Base-by-base conservation (phyloP, 2,329 filamentous ascomycete species). In the Pseudocercospora fijiensis region DNA sequence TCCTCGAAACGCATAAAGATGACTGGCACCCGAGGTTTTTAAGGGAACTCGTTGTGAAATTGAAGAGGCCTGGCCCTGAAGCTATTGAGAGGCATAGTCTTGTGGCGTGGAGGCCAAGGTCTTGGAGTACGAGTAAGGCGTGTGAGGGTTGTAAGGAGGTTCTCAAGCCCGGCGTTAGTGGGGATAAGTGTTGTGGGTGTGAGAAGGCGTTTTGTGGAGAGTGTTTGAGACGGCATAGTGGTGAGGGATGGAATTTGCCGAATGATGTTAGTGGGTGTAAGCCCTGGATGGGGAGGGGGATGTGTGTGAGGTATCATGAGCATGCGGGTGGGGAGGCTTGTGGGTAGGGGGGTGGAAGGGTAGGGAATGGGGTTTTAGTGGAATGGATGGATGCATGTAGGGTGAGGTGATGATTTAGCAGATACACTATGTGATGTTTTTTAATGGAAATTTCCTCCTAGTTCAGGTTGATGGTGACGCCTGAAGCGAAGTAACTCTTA, bases 1-100 rank as follows among this genome's bases (percentile, higher is more conserved):
- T 83, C 16, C 73, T 83, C 16, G 77, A 78, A 47, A 76, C 72
- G 20, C 81, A 83, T 67, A 74, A 73, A 60, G 80, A 83, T 64
- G 73, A 76, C 24, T 83, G 81, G 81, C 81, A 83, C 61, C 80
- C 80, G 4, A 71, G 66, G 0, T 83, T 83, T 67, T 72, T 83
- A 11, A 76, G 80, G 56, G 81, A 82, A 43, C 70, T 83, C 22
- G 75, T 76, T 55, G 80, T 82, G 10, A 74, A 77, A 53, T 70
- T 83, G 26, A 83, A 83, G 70, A 70, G 78, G 4, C 80, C 80
- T 0, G 78, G 77, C n/a, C 61, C 70, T 13, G 77, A 80, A 66
- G 77, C 76, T 1, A 71, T 83, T 57, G 69, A 70, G 55, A 70
- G 81, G 4, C 81, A 83, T 71, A 58, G 66, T 7, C 66, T 83